A percentile compares a stretch with the other conserved stretches of the same genome.
Conservation (phyloP, 495 filamentous ascomycete species). For the Daldinia vernicosa region DNA sequence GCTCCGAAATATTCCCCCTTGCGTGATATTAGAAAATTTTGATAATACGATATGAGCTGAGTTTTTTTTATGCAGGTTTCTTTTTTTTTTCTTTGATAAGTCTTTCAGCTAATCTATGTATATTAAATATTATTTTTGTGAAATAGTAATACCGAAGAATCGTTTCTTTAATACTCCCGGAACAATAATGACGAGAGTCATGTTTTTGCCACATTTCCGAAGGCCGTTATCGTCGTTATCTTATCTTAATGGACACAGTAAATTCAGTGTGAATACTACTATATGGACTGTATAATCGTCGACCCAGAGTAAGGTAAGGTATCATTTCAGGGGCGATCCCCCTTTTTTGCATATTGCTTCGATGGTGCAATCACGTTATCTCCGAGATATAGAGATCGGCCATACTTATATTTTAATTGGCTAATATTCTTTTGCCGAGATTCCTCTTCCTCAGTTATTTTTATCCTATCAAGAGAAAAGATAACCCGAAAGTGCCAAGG, state of each 20-base stretch:
- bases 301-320: too few species aligned
- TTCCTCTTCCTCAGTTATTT: background rate
- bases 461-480: background rate
- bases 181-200: slow-evolving; percentile 4
- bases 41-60: slow-evolving; percentile 12
- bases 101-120: background rate
- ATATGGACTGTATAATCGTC: slow-evolving; percentile 4
- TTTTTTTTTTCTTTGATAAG: background rate
- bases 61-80: background rate
- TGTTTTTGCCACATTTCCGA: slow-evolving; percentile 25
- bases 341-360: background rate
- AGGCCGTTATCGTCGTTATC: slow-evolving; percentile 14
- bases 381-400: background rate
- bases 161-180: background rate
- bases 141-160: background rate
- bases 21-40: slow-evolving; percentile 10
- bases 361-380: background rate
- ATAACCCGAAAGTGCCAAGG: slow-evolving; percentile 9
- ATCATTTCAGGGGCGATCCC: background rate
- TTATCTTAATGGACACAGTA: slow-evolving; percentile 17
- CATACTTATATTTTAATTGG: background rate
- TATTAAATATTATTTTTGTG: background rate
- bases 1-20: slow-evolving; percentile 24
- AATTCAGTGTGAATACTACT: slow-evolving; percentile 8
- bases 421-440: background rate